phyloP scores from a whole-genome alignment of 1,284 basidiomycete genomes.

The Cutaneotrichosporon cyanovorans region DNA sequence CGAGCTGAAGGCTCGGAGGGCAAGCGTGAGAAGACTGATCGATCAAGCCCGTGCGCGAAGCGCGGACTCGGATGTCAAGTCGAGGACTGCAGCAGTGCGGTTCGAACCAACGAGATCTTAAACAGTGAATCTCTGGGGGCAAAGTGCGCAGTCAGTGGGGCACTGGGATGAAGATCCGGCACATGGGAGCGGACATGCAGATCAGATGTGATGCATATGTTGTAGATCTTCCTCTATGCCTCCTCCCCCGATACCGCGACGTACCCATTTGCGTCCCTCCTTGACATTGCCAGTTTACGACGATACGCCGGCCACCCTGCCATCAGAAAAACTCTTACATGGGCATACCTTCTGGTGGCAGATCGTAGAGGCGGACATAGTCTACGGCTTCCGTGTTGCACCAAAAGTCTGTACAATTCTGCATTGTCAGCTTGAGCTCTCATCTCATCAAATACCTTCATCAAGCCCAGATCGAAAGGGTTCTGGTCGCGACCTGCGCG shows the following conservation, averaged over 20 bases:
- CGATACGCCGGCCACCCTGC: conserved; percentile 38
- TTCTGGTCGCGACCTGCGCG: conserved; percentile 61
- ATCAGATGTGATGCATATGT: too few species aligned
- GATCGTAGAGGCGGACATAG: conserved; percentile 81
- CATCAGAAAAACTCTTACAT: neutral
- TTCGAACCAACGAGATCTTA: too few species aligned
- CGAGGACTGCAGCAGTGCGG: too few species aligned
- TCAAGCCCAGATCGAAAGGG: conserved; percentile 81
- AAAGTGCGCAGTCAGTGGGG: too few species aligned
- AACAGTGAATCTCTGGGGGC: too few species aligned
- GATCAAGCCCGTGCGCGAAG: too few species aligned
- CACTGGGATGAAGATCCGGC: too few species aligned
- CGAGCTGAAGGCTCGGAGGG: too few species aligned
- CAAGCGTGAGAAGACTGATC: too few species aligned
- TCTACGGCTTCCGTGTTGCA: conserved; percentile 74
- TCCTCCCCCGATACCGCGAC: conserved; percentile 30
- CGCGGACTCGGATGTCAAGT: too few species aligned
- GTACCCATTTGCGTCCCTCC: conserved; percentile 21
- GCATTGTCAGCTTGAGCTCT: neutral
- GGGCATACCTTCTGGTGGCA: conserved; percentile 62
- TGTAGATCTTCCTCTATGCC: conserved; percentile 11
- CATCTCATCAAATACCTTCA: conserved; percentile 48
- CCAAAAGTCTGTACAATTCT: conserved; percentile 97
- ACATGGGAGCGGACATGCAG: too few species aligned
- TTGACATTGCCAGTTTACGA: conserved; percentile 16